phyloP scores from a whole-genome alignment of 2,329 filamentous ascomycete genomes.

The Cladophialophora bantiana region DNA sequence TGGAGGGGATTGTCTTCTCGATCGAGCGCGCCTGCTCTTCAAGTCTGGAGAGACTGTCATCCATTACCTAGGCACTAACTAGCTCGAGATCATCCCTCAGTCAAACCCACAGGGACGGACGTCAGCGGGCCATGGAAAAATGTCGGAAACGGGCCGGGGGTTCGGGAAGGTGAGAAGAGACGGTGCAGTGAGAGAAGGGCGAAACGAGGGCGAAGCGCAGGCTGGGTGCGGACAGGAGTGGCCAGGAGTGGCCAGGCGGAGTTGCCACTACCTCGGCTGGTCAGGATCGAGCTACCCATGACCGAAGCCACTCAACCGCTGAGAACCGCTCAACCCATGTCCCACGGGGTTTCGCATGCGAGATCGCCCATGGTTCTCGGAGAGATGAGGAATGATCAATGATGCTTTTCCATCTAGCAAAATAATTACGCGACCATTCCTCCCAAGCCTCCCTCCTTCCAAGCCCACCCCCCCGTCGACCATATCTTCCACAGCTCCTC shows the following conservation, averaged over 20 bases:
- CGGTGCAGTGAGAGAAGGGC: neutral
- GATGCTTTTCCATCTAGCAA: slow-evolving; percentile 9
- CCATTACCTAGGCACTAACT: slow-evolving; percentile 23
- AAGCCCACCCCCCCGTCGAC: neutral
- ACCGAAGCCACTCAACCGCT: slow-evolving; percentile 18
- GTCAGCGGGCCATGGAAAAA: slow-evolving; percentile 13
- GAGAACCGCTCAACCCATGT: slow-evolving; percentile 17
- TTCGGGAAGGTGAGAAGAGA: neutral
- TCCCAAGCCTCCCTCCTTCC: neutral
- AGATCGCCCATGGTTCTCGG: slow-evolving; percentile 26
- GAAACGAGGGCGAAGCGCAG: neutral
- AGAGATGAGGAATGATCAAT: slow-evolving; percentile 31
- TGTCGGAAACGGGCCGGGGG: slow-evolving; percentile 24
- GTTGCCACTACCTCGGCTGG: slow-evolving; percentile 31
- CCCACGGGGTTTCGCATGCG: slow-evolving; percentile 22
- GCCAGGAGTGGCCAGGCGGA: neutral
- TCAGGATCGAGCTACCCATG: slow-evolving; percentile 10
- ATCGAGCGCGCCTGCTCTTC: slow-evolving; percentile 34
- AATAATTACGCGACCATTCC: slow-evolving; percentile 24
- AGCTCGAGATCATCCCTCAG: neutral
- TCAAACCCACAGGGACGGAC: neutral
- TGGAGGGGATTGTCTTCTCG: slow-evolving; percentile 29
- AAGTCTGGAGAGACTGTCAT: slow-evolving; percentile 23
- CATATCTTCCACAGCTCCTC: slow-evolving; percentile 12
- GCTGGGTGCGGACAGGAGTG: neutral